These are phyloP conservation scores for Volutella citrinella DNA, from an alignment of 2,329 filamentous ascomycete species.

Conservation along the genomic window DNA sequence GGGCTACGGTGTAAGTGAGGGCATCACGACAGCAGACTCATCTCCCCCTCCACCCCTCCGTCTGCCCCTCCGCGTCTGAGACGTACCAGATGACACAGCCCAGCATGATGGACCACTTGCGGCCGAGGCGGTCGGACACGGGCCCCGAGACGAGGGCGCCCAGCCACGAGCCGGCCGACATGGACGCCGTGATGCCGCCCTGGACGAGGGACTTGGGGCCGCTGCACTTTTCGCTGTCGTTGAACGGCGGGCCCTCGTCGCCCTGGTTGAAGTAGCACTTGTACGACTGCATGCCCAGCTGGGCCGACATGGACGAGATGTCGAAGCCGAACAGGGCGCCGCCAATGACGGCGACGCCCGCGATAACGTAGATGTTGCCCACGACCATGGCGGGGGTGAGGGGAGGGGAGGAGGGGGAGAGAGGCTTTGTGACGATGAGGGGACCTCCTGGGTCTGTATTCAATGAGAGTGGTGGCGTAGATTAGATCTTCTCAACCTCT, in stretches of 20 bases:
- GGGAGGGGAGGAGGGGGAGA: too few species aligned
- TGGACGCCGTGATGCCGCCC: slow-evolving; percentile 50
- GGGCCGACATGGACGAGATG: slow-evolving; percentile 22
- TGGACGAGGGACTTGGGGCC: slow-evolving; percentile 41
- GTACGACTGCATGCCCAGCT: slow-evolving; percentile 32
- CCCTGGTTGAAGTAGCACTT: slow-evolving; percentile 38
- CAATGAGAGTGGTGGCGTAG: too few species aligned
- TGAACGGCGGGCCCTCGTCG: slow-evolving; percentile 29
- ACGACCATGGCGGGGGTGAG: slow-evolving; percentile 12
- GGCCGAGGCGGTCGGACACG: slow-evolving; percentile 47
- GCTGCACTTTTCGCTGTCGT: slow-evolving; percentile 25
- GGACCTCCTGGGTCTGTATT: too few species aligned
- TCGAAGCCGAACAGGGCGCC: slow-evolving; percentile 25
- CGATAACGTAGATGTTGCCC: slow-evolving; percentile 24
- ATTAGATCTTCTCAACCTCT: too few species aligned
- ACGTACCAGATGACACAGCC: slow-evolving; percentile 50
- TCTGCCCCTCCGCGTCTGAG: not conserved
- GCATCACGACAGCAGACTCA: not conserved
- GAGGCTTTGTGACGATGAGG: too few species aligned
- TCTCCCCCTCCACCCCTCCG: too few species aligned
- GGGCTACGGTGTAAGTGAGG: too few species aligned
- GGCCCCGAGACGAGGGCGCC: slow-evolving; percentile 47
- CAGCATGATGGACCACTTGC: slow-evolving; percentile 49
- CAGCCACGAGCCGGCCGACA: slow-evolving; percentile 50
- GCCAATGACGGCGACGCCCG: slow-evolving; percentile 19